phyloP scores from a whole-genome alignment of 2,329 filamentous ascomycete genomes.

The Knoxdaviesia capensis region DNA sequence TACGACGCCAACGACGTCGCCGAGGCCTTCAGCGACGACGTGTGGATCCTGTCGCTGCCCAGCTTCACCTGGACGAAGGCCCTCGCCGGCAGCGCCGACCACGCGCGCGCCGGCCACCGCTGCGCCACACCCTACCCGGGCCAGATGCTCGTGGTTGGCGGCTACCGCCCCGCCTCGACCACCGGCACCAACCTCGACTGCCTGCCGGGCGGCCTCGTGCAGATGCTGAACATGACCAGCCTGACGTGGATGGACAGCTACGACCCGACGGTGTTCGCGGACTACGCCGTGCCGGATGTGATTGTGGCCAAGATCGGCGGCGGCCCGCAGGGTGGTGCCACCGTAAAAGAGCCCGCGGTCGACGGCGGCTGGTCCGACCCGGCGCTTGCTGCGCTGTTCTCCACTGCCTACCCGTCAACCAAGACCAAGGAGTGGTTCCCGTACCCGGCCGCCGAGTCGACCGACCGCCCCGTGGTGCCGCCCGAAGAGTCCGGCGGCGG shows the following conservation, averaged over 20 bases:
- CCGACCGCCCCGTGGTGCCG: conserved; percentile 6
- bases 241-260: conserved; percentile 52
- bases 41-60: conserved; percentile 65
- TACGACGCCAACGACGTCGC: conserved; percentile 31
- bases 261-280: conserved; percentile 36
- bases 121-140: conserved; percentile 59
- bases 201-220: conserved; percentile 29
- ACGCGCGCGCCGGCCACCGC: conserved; percentile 49
- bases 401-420: conserved; percentile 28
- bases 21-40: conserved; percentile 35
- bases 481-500: conserved; percentile 10
- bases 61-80: conserved; percentile 59
- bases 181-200: conserved; percentile 14
- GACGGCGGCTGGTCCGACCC: conserved; percentile 31
- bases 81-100: conserved; percentile 23
- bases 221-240: conserved; percentile 54
- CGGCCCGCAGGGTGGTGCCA: conserved; percentile 44
- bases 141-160: conserved; percentile 64
- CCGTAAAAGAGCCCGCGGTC: conserved; percentile 39
- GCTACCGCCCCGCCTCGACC: conserved; percentile 23
- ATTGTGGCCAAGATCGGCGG: conserved; percentile 51
- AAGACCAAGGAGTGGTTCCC: conserved; percentile 42
- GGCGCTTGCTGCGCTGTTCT: conserved; percentile 32
- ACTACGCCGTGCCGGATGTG: conserved; percentile 49
- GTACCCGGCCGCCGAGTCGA: conserved; percentile 20